Evolutionary conservation across 2,329 filamentous ascomycete genomes (phyloP), one percentile per base, ranked within the genome.

Genomic region (Chrysoporthe deuterocubensis): DNA sequence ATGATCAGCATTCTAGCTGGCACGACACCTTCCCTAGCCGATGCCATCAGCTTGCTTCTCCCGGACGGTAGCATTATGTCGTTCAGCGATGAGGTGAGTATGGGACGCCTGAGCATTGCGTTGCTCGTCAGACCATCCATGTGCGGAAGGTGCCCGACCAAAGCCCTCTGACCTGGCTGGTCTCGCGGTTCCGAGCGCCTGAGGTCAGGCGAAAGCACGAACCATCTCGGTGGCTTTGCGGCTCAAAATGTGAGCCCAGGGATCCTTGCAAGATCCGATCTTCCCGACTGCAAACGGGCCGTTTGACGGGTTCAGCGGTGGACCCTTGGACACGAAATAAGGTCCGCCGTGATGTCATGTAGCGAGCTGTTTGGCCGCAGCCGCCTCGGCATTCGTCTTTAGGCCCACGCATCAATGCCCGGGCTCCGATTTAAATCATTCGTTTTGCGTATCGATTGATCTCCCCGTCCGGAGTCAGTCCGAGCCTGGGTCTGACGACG

Each of bases 171-270:
- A 26, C n/a, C n/a, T 13, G 21, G 18, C 40, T 60, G 14, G 40
- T 7, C 42, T 64, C 52, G 62, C 52, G 52, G 18, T 44, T 44
- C 43, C 62, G 50, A 48, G 14, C 46, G 52, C 50, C 52, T 48
- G 50, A 58, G 42, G 62, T 67, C 64, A 61, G 64, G 59, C 60
- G 54, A 69, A 61, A 42, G 64, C 65, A 65, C 65, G 68, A 58
- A 52, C 63, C 61, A 69, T 67, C 52, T 69, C 68, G 68, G 68
- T 56, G 34, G 65, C 56, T 67, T 64, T 69, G 68, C 68, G 68
- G 68, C 68, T 69, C 68, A 69, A 69, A 69, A 65, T 65, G 34
- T 64, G 43, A 44, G 52, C 61, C 32, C 46, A 62, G 64, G 63
- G 63, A n/a, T 34, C 63, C 50, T 66, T 6, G 58, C 59, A 40